These are phyloP conservation scores for Dacryopinax primogenitus DNA, from an alignment of 768 basidiomycete species.

Conservation along the genomic window DNA sequence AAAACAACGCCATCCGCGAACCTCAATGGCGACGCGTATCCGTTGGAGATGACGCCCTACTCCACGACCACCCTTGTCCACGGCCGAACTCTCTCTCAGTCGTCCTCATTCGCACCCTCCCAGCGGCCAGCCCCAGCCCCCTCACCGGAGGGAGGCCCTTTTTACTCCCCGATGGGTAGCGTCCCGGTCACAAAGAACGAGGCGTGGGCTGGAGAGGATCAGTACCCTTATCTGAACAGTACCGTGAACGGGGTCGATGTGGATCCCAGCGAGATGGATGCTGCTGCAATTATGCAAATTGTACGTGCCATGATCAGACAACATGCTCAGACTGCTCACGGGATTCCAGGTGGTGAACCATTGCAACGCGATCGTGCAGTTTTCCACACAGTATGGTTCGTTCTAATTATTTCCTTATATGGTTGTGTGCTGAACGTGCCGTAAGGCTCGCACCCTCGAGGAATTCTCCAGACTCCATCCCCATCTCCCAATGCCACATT, in stretches of 20 bases:
- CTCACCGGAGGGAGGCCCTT: background rate
- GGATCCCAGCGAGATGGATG: background rate
- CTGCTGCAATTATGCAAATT: background rate
- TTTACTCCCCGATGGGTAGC: background rate
- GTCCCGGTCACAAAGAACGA: background rate
- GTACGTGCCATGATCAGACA: background rate
- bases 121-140: background rate
- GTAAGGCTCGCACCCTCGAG: background rate
- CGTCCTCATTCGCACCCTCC: background rate
- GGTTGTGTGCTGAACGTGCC: slow-evolving; percentile 18
- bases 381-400: slow-evolving; percentile 57
- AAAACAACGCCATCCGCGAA: background rate
- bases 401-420: slow-evolving; percentile 11
- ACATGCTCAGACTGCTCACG: background rate
- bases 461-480: background rate
- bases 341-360: slow-evolving; percentile 43
- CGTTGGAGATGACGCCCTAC: background rate
- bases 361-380: slow-evolving; percentile 47
- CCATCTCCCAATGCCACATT: slow-evolving; percentile 13
- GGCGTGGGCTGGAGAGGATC: background rate
- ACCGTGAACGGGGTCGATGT: background rate
- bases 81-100: background rate
- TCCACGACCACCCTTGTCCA: background rate
- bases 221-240: background rate
- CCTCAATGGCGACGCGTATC: slow-evolving; percentile 1